These are phyloP conservation scores for Rhizophora mangle DNA, from an alignment of 345 rosid genomes.

Conservation along the genomic window DNA sequence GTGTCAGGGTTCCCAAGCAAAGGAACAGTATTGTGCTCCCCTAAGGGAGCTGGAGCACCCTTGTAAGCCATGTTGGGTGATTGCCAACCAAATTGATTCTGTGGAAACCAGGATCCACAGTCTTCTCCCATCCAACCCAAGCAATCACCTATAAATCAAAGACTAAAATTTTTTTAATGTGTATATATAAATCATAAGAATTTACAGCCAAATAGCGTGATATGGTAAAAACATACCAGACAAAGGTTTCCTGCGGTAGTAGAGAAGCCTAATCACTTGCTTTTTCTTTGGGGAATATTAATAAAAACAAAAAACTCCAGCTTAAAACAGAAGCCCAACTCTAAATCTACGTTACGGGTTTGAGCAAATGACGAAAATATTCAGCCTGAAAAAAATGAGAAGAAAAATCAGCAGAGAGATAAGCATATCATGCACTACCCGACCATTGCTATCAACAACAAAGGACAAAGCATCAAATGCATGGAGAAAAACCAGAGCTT, in stretches of 20 bases:
- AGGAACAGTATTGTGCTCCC: slow-evolving; percentile 22
- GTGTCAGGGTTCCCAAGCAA: slow-evolving; percentile 22
- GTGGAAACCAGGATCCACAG: slow-evolving; percentile 49
- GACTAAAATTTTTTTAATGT: not conserved
- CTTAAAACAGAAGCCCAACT: slow-evolving; percentile 26
- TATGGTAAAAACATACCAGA: slow-evolving; percentile 27
- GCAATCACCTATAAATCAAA: slow-evolving; percentile 37
- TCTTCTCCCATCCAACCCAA: slow-evolving; percentile 54
- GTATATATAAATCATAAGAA: not conserved
- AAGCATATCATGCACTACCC: not conserved
- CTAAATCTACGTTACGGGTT: slow-evolving; percentile 77
- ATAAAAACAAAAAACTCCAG: slow-evolving; percentile 49
- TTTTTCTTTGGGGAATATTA: slow-evolving; percentile 35
- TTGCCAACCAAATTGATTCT: slow-evolving; percentile 40
- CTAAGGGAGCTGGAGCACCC: slow-evolving; percentile 17
- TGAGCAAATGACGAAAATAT: slow-evolving; percentile 86
- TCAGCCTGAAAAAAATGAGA: slow-evolving; percentile 63
- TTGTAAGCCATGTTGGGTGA: slow-evolving; percentile 24
- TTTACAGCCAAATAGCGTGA: not conserved
- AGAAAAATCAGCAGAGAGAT: slow-evolving; percentile 4
- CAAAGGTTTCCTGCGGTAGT: slow-evolving; percentile 21
- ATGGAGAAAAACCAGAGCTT: not conserved
- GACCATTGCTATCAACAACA: not conserved
- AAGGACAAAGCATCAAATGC: slow-evolving; percentile 5
- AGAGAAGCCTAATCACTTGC: slow-evolving; percentile 25